Percentiles rank a stretch among this genome's conserved stretches.
Conservation (phyloP, 2,329 filamentous ascomycete species). For the Parastagonospora nodorum region DNA sequence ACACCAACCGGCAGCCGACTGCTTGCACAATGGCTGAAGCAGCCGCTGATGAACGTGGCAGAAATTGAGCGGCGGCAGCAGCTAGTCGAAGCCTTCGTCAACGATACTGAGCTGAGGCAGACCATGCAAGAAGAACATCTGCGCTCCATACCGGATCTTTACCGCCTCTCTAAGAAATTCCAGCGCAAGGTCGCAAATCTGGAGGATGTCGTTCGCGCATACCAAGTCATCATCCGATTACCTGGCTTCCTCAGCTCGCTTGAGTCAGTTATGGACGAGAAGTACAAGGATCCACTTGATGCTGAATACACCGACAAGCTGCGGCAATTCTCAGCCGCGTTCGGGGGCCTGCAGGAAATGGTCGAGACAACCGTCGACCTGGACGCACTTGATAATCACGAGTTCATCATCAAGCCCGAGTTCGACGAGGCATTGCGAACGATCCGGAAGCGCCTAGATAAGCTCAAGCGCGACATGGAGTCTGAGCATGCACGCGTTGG, state of each 20-base stretch:
- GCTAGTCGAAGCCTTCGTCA: conserved; percentile 91
- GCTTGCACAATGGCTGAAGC: conserved; percentile 95
- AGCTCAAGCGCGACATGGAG: conserved; percentile 80
- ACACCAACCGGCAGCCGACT: conserved; percentile 90
- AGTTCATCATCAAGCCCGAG: conserved; percentile 98
- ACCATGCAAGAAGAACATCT: conserved; percentile 97
- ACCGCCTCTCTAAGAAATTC: conserved; percentile 91
- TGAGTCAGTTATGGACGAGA: conserved; percentile 93
- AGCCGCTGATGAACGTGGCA: conserved; percentile 87
- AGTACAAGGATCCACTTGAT: conserved; percentile 86
- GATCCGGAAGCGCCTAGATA: conserved; percentile 91
- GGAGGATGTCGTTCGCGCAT: conserved; percentile 93
- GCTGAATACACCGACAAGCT: conserved; percentile 85
- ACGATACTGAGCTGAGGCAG: conserved; percentile 89
- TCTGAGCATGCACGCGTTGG: conserved; percentile 78
- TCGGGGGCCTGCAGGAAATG: conserved; percentile 92
- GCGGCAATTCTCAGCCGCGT: conserved; percentile 71
- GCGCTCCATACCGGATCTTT: conserved; percentile 89
- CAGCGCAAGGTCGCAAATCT: conserved; percentile 88
- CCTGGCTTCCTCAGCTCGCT: conserved; percentile 89
- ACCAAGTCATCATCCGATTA: conserved; percentile 90
- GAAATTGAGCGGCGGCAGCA: conserved; percentile 93
- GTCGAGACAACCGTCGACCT: conserved; percentile 98
- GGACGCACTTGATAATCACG: conserved; percentile 92
- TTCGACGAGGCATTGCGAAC: conserved; percentile 87